Percentiles rank a stretch among this genome's conserved stretches.
Evolutionary conservation across 495 filamentous ascomycete genomes (phyloP).

Genomic region (Acidomyces sp.): DNA sequence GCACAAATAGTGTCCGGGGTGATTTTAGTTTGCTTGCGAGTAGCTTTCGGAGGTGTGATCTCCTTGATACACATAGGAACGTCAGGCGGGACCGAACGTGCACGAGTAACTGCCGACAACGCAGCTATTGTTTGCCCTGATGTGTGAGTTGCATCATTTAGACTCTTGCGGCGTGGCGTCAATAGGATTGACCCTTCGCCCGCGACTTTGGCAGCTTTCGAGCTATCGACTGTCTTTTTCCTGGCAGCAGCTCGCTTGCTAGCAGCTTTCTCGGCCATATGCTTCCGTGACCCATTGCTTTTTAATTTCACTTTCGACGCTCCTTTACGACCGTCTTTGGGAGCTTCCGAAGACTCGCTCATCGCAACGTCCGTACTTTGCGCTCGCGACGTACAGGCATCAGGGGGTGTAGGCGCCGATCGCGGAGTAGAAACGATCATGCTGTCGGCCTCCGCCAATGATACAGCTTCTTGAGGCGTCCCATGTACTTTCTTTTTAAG

Average conservation of each 20-base stretch:
- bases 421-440: neutral
- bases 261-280: conserved; percentile 11
- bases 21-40: conserved; percentile 2
- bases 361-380: conserved; percentile 6
- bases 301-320: conserved; percentile 32
- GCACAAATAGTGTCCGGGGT: conserved; percentile 26
- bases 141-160: conserved; percentile 2
- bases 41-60: neutral
- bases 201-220: neutral
- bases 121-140: neutral
- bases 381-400: conserved; percentile 2
- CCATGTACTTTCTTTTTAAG: no score
- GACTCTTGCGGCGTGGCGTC: conserved; percentile 10
- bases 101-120: neutral
- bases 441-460: no score
- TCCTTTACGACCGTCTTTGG: conserved; percentile 24
- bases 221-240: conserved; percentile 7
- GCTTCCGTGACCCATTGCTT: conserved; percentile 20
- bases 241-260: conserved; percentile 17
- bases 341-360: conserved; percentile 15
- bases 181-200: neutral
- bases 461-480: no score
- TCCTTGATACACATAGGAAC: conserved; percentile 12
- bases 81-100: conserved; percentile 23
- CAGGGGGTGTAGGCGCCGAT: conserved; percentile 24